Evolutionary conservation across 306 rosid species (phyloP).

Genomic region (Acacia confusa): DNA sequence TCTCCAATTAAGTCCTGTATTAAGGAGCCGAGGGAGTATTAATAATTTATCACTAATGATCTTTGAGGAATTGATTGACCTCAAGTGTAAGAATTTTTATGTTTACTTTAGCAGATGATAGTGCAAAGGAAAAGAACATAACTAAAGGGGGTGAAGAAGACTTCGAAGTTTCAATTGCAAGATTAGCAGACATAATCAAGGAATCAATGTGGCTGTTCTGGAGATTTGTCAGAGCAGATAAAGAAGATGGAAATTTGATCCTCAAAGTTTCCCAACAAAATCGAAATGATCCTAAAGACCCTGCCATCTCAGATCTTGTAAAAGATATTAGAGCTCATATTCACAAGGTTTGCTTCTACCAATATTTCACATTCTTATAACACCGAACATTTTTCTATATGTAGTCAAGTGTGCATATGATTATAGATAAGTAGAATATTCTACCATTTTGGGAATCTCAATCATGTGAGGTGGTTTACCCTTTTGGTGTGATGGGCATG

Average conservation of each 20-base stretch:
- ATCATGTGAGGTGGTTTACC: too few relatives aligned
- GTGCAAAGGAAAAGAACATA: slow-evolving; percentile 34
- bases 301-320: slow-evolving; percentile 43
- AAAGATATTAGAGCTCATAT: slow-evolving; percentile 43
- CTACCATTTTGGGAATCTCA: too few relatives aligned
- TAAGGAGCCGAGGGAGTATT: too few relatives aligned
- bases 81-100: not conserved
- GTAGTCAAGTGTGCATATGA: not conserved
- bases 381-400: not conserved
- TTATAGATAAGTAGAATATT: not conserved
- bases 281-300: slow-evolving; percentile 45
- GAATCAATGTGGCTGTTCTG: slow-evolving; percentile 70
- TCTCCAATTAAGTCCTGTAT: too few relatives aligned
- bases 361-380: not conserved
- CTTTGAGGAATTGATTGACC: not conserved
- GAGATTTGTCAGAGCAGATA: slow-evolving; percentile 67
- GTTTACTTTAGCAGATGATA: slow-evolving; percentile 51
- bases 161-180: slow-evolving; percentile 39
- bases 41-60: not conserved
- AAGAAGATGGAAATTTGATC: slow-evolving; percentile 45
- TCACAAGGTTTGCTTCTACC: slow-evolving; percentile 55
- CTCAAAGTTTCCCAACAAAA: slow-evolving; percentile 41
- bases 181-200: slow-evolving; percentile 51
- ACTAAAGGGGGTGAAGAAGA: slow-evolving; percentile 45
- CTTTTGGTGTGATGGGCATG: too few relatives aligned